Evolutionary conservation across 352 stramenopile species (phyloP).

Genomic region (Pythium insidiosum): DNA sequence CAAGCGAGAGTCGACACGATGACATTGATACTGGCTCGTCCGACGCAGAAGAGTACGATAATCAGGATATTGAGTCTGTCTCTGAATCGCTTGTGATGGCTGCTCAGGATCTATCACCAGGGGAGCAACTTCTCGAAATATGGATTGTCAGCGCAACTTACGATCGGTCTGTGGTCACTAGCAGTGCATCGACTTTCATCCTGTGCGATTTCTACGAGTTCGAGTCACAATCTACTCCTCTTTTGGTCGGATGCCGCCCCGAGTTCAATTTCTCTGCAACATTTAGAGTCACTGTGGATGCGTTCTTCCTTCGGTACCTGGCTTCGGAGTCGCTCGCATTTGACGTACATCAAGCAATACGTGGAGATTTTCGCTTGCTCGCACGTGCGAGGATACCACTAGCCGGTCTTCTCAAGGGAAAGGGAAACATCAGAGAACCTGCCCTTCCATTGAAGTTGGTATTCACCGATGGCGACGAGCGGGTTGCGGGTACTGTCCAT

Average conservation of each 20-base stretch:
- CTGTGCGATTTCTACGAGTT: constrained; percentile 94
- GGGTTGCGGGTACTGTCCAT: constrained; percentile 61
- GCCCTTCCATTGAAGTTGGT: constrained; percentile 35
- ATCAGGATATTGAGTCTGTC: constrained; percentile 37
- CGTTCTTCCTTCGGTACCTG: constrained; percentile 89
- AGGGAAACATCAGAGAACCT: constrained; percentile 64
- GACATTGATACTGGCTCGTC: no score
- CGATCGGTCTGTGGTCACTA: constrained; percentile 50
- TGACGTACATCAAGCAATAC: constrained; percentile 85
- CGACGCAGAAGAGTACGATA: no score
- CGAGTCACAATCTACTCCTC: constrained; percentile 87
- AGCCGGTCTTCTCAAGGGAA: constrained; percentile 58
- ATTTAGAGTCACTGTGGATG: constrained; percentile 90
- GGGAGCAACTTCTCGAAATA: constrained; percentile 90
- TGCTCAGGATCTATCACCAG: constrained; percentile 48
- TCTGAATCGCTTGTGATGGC: constrained; percentile 64
- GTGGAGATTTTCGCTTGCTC: constrained; percentile 86
- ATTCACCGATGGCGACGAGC: constrained; percentile 16
- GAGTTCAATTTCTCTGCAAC: constrained; percentile 90
- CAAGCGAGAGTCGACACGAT: no score
- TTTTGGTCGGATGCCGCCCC: constrained; percentile 73
- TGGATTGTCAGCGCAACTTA: constrained; percentile 75
- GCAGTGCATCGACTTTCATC: constrained; percentile 84
- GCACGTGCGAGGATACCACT: constrained; percentile 61
- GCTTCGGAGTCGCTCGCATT: constrained; percentile 80